These are phyloP conservation scores for Backusella westeae DNA, from an alignment of 192 early-diverging fungal species.

Conservation along the genomic window DNA sequence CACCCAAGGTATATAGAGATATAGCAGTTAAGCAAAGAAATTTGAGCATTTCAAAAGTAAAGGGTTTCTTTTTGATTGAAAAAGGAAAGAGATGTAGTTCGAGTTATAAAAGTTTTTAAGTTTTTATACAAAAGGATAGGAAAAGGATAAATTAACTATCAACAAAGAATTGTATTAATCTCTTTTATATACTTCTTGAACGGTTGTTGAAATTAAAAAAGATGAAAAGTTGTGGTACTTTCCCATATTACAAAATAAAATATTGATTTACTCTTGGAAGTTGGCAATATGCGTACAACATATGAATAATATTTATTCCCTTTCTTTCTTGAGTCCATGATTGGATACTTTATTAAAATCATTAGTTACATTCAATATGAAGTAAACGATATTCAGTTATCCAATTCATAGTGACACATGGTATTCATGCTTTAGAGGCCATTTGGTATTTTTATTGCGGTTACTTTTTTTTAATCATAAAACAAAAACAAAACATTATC, in stretches of 20 bases:
- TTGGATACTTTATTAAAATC: not conserved
- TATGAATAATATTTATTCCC: not conserved
- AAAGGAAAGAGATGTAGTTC: not conserved
- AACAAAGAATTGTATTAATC: not conserved
- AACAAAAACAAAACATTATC: not conserved
- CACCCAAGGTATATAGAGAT: not conserved
- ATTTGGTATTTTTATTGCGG: not conserved
- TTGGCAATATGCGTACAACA: not conserved
- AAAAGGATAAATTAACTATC: not conserved
- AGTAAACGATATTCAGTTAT: not conserved
- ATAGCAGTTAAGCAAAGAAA: not conserved
- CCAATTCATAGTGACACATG: not conserved
- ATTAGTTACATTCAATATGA: not conserved
- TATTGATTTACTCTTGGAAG: not conserved
- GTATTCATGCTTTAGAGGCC: not conserved
- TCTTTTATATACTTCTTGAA: not conserved
- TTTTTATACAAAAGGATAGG: not conserved
- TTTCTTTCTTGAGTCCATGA: not conserved
- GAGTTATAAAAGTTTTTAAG: not conserved
- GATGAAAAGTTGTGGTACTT: not conserved
- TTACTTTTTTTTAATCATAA: not conserved
- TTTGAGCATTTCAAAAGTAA: not conserved
- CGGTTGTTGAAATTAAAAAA: not conserved
- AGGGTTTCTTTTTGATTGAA: not conserved
- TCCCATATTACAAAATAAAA: constrained; percentile 1